Percentiles rank a stretch among this genome's conserved stretches.
These are phyloP conservation scores for Neofusicoccum parvum DNA, from an alignment of 2,329 filamentous ascomycete species.

Conservation along the genomic window DNA sequence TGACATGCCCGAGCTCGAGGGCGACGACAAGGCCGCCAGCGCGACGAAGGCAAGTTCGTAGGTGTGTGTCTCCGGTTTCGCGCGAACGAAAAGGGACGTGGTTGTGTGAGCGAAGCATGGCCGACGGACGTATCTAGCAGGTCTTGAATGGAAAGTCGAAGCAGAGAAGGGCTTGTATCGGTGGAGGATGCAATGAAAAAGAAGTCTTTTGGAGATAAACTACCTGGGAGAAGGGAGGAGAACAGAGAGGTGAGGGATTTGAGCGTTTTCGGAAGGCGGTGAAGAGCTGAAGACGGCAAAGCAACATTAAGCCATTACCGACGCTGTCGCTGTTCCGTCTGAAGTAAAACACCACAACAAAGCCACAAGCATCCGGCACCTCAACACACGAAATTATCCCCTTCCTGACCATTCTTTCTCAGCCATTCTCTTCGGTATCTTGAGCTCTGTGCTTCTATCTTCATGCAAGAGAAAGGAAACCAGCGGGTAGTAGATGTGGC, in stretches of 20 bases:
- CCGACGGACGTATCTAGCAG: slow-evolving; percentile 9
- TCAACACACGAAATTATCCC: background rate
- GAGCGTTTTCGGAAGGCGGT: background rate
- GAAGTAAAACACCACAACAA: background rate
- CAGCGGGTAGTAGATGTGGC: background rate
- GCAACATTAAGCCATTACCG: background rate
- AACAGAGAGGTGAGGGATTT: background rate
- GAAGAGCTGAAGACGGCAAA: slow-evolving; percentile 5
- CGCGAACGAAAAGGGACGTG: background rate
- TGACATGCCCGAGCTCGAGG: slow-evolving; percentile 76
- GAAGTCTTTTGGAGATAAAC: background rate
- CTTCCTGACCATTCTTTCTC: background rate
- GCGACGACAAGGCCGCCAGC: slow-evolving; percentile 29
- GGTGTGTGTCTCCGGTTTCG: slow-evolving; percentile 14
- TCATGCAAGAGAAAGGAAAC: background rate
- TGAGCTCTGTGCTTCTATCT: too few relatives aligned
- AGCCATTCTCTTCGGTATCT: too few relatives aligned
- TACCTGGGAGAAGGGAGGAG: background rate
- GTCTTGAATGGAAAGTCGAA: background rate
- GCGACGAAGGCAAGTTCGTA: slow-evolving; percentile 27
- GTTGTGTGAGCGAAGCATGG: background rate
- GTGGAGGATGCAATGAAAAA: background rate
- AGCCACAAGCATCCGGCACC: background rate
- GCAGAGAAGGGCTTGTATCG: background rate
- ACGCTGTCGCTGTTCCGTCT: background rate